Conservation (phyloP, 441 rosid species). For the Brassica hybrid region DNA sequence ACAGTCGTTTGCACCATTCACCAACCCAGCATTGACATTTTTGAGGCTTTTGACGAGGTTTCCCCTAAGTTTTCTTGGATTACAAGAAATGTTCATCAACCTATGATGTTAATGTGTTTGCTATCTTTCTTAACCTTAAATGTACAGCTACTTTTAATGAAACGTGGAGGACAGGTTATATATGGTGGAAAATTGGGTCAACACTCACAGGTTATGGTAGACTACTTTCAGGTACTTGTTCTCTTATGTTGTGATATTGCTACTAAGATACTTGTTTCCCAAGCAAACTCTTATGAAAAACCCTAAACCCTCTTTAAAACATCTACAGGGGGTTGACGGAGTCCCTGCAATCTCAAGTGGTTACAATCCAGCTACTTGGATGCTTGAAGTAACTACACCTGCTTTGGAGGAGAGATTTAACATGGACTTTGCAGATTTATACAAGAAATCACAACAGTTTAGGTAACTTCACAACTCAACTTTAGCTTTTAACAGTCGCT, state of each 20-base stretch:
- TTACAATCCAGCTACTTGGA: slow-evolving; percentile 85
- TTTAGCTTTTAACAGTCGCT: not conserved
- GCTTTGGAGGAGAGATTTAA: slow-evolving; percentile 57
- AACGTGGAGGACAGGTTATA: slow-evolving; percentile 94
- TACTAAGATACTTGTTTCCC: not conserved
- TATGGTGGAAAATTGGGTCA: slow-evolving; percentile 87
- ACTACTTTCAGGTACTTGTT: slow-evolving; percentile 81
- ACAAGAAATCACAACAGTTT: slow-evolving; percentile 55
- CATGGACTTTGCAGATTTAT: slow-evolving; percentile 62
- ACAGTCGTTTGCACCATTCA: slow-evolving; percentile 96
- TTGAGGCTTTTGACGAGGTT: slow-evolving; percentile 97
- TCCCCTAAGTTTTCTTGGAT: slow-evolving; percentile 28
- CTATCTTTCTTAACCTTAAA: slow-evolving; percentile 19
- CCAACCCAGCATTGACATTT: slow-evolving; percentile 93
- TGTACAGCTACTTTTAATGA: slow-evolving; percentile 88
- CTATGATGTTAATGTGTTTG: slow-evolving; percentile 23
- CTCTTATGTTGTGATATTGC: not conserved
- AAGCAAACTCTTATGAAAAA: not conserved
- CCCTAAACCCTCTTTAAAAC: not conserved
- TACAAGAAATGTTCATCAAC: not conserved
- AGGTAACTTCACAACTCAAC: slow-evolving; percentile 46
- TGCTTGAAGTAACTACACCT: slow-evolving; percentile 75
- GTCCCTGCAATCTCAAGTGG: slow-evolving; percentile 60
- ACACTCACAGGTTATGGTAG: slow-evolving; percentile 67
- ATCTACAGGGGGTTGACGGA: slow-evolving; percentile 54